Evolutionary conservation across 2,329 filamentous ascomycete species (phyloP), one percentile per base, ranked within the genome.

Genomic region (Grosmannia huntii): DNA sequence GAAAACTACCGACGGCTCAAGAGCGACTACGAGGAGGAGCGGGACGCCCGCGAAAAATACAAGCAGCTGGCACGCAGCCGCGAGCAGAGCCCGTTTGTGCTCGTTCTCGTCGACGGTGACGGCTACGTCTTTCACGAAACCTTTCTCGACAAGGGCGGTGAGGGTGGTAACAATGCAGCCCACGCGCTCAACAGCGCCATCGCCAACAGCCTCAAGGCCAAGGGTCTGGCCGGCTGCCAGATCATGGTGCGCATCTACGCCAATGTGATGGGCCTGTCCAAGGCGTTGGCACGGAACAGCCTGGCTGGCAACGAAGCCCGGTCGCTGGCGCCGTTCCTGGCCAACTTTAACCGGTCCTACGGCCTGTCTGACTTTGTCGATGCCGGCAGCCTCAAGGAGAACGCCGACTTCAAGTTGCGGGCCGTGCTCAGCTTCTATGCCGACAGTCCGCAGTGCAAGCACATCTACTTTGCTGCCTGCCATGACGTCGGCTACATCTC

Each of bases 401-500:
- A 78, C 33, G 78, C 79, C 31, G 79, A 80, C 63, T 79, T 78
- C 65, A 86, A 86, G 66, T 74, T 86, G 57, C 74, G 80, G 65
- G 80, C 66, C 50, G 60, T 69, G 59, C 65, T 75, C 11, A 70
- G 73, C 5, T 70, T 83, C 1, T 83, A 81, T 60, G 76, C 74
- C 38, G 77, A 83, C 52, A 81, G 80, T 63, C 69, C 74, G 4
- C 79, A 84, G 64, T 86, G 83, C 70, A 81, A 80, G 63, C 82
- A 84, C 65, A 82, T 86, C 41, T 81, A 80, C 64, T 81, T 84
- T 59, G 83, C 81, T 5, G 81, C 77, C 46, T 85, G 82, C 64
- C 81, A 85, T 62, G 80, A 85, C 63, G 72, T 72, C 27, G 76
- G 77, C 55, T 84, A 85, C 65, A 68, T 83, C 52, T 75, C 78